These are phyloP conservation scores for Xylaria multiplex DNA, from an alignment of 2,329 filamentous ascomycete species.

Conservation along the genomic window DNA sequence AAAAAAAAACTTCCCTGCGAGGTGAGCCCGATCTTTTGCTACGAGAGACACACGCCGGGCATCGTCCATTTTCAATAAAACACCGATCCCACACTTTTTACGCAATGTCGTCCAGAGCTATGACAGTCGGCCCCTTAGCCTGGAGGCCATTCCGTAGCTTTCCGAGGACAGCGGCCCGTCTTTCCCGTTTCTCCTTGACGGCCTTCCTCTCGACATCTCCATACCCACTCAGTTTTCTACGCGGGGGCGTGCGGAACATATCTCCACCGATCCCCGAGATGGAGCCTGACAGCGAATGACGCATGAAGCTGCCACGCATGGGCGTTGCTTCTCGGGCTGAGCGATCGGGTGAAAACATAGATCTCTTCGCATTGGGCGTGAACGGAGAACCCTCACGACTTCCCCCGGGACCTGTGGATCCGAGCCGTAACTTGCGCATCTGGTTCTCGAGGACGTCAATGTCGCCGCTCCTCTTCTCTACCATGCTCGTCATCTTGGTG, in stretches of 20 bases:
- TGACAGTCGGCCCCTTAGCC: conserved; percentile 61
- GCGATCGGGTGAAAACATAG: conserved; percentile 54
- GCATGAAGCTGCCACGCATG: conserved; percentile 51
- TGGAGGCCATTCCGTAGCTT: conserved; percentile 62
- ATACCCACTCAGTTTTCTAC: conserved; percentile 71
- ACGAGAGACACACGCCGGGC: background rate
- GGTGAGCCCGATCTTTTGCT: background rate
- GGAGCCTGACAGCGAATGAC: conserved; percentile 56
- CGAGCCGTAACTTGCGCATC: conserved; percentile 76
- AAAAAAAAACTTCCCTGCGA: background rate
- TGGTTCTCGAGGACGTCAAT: conserved; percentile 90
- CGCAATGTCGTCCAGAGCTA: conserved; percentile 61
- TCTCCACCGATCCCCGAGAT: conserved; percentile 49
- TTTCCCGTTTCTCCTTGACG: conserved; percentile 64
- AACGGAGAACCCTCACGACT: conserved; percentile 56
- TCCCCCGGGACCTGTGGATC: conserved; percentile 55
- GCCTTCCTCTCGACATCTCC: conserved; percentile 67
- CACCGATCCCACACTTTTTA: conserved; percentile 40
- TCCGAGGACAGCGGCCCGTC: conserved; percentile 62
- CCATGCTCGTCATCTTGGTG: conserved; percentile 89
- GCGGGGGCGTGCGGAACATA: conserved; percentile 57
- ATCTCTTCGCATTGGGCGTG: conserved; percentile 50
- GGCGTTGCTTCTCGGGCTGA: conserved; percentile 52
- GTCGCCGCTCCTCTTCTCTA: conserved; percentile 89
- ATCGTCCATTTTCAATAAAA: background rate